Evolutionary conservation across 2,329 filamentous ascomycete genomes (phyloP).

Genomic region (Penicillium sp.): DNA sequence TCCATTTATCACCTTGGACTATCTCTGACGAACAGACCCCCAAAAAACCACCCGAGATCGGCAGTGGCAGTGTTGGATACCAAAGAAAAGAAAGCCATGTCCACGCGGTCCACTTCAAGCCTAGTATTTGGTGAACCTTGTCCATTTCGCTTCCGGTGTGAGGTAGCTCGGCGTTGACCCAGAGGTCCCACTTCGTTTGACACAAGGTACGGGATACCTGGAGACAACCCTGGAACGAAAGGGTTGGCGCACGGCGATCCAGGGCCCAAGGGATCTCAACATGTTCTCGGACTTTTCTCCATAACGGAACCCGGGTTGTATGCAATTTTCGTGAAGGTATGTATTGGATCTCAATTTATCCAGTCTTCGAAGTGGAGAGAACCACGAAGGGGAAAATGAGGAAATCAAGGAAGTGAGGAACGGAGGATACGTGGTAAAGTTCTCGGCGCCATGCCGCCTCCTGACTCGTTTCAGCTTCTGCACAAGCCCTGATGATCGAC

Average conservation of each 20-base stretch:
- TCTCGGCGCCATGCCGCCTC: conserved; percentile 17
- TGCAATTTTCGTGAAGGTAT: no score
- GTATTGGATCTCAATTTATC: not conserved
- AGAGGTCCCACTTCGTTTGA: not conserved
- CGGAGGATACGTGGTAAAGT: conserved; percentile 12
- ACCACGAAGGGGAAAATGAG: not conserved
- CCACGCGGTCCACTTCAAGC: conserved; percentile 18
- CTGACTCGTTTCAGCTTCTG: conserved; percentile 12
- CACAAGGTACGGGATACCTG: not conserved
- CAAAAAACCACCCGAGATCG: conserved; percentile 28
- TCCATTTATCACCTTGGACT: no score
- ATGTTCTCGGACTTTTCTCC: not conserved
- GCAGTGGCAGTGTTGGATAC: conserved; percentile 29
- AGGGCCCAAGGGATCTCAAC: not conserved
- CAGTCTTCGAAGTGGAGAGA: not conserved
- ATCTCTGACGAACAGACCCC: not conserved
- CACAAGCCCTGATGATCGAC: conserved; percentile 26
- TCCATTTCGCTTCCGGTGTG: conserved; percentile 11
- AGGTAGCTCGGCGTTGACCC: not conserved
- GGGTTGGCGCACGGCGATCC: not conserved
- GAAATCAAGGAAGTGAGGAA: not conserved
- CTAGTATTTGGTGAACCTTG: conserved; percentile 18
- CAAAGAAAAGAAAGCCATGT: conserved; percentile 14
- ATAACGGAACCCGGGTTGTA: not conserved
- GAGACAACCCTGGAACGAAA: not conserved